A percentile compares a stretch with the other conserved stretches of the same genome.
Evolutionary conservation across 2,329 filamentous ascomycete species (phyloP).

Genomic region (Fusarium papillatum): DNA sequence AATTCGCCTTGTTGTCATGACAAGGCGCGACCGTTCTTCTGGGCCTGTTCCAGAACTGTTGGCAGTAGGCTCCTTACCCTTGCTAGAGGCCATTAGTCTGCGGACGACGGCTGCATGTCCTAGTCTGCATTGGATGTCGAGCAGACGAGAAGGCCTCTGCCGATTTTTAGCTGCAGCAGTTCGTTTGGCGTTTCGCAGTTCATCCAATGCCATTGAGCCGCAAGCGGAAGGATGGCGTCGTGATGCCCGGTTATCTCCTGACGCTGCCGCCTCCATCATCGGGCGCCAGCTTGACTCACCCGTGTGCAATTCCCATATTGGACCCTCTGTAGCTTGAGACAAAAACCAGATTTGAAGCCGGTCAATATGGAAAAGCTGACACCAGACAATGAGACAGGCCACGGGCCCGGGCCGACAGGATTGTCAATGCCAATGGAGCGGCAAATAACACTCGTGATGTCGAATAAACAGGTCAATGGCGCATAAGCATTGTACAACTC

Average conservation of each 20-base stretch:
- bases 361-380: background rate
- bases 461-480: slow-evolving; percentile 14
- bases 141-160: background rate
- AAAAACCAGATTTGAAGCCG: slow-evolving; percentile 1
- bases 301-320: background rate
- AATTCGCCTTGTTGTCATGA: slow-evolving; percentile 2
- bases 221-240: background rate
- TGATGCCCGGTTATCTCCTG: slow-evolving; percentile 32
- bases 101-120: background rate
- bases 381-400: slow-evolving; percentile 14
- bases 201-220: slow-evolving; percentile 16
- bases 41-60: slow-evolving; percentile 27
- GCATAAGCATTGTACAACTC: slow-evolving; percentile 1
- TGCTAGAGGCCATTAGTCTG: slow-evolving; percentile 5
- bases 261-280: background rate
- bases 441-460: slow-evolving; percentile 11
- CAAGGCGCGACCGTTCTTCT: slow-evolving; percentile 15
- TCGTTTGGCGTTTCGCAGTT: slow-evolving; percentile 19
- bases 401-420: slow-evolving; percentile 14
- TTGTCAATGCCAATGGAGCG: slow-evolving; percentile 18
- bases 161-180: slow-evolving; percentile 17
- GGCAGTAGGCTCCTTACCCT: background rate
- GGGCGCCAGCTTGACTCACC: background rate
- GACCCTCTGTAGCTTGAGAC: background rate
- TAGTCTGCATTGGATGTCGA: slow-evolving; percentile 3